Percentiles rank a stretch among this genome's conserved stretches.
phyloP scores from a whole-genome alignment of 2,329 filamentous ascomycete genomes.

The Venturia carpophila region DNA sequence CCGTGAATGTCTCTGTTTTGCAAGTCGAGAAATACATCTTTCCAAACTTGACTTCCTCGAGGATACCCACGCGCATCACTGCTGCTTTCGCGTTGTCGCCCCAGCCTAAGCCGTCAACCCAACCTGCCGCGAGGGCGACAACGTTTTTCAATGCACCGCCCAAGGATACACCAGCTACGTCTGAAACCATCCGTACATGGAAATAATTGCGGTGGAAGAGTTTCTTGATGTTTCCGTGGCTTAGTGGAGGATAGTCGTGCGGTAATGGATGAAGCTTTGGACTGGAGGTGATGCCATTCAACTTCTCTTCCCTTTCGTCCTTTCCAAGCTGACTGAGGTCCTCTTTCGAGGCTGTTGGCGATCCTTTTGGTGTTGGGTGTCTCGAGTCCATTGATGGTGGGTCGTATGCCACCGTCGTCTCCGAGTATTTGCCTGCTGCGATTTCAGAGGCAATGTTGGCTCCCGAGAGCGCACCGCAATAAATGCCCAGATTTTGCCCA shows the following conservation, averaged over 20 bases:
- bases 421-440: conserved; percentile 90
- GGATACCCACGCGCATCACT: conserved; percentile 88
- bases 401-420: conserved; percentile 95
- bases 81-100: conserved; percentile 99
- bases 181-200: conserved; percentile 86
- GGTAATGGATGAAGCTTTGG: conserved; percentile 65
- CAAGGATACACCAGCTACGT: conserved; percentile 94
- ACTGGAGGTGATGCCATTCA: conserved; percentile 49
- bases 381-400: conserved; percentile 82
- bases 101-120: conserved; percentile 92
- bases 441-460: conserved; percentile 97
- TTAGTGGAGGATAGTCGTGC: conserved; percentile 73
- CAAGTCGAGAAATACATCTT: conserved; percentile 86
- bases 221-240: conserved; percentile 72
- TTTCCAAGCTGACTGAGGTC: conserved; percentile 45
- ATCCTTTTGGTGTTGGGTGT: conserved; percentile 54
- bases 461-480: conserved; percentile 89
- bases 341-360: conserved; percentile 42
- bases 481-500: conserved; percentile 82
- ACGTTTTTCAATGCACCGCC: conserved; percentile 96
- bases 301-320: conserved; percentile 17
- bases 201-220: conserved; percentile 97
- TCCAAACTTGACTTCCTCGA: conserved; percentile 96
- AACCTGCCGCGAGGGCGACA: conserved; percentile 86
- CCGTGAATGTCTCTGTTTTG: conserved; percentile 71